A percentile compares a stretch with the other conserved stretches of the same genome.
These are phyloP conservation scores for Lenwebbia sp. DNA, from an alignment of 345 rosid genomes.

Conservation along the genomic window DNA sequence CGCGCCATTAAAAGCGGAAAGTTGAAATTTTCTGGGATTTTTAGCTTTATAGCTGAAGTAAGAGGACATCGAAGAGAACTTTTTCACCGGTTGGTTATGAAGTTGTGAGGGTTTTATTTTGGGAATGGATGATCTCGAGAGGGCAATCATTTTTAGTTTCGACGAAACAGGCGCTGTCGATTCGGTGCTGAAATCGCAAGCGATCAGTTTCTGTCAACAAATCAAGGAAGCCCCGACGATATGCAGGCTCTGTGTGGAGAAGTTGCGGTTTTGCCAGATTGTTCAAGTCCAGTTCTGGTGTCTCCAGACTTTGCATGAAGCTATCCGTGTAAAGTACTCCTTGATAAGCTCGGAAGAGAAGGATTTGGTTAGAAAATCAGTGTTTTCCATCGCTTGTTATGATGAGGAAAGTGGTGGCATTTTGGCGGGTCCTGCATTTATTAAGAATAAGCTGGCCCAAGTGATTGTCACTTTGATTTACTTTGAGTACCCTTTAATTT, in stretches of 20 bases:
- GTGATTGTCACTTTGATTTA: constrained; percentile 78
- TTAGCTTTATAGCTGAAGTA: background rate
- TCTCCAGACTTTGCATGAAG: constrained; percentile 75
- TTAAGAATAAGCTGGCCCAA: constrained; percentile 92
- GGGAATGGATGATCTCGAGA: constrained; percentile 76
- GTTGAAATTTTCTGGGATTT: background rate
- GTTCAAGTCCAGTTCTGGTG: constrained; percentile 95
- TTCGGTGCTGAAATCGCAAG: constrained; percentile 47
- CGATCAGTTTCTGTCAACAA: constrained; percentile 46
- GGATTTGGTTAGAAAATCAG: constrained; percentile 42
- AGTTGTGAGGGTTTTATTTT: background rate
- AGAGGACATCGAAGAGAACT: background rate
- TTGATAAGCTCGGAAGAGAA: constrained; percentile 52
- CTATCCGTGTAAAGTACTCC: constrained; percentile 42
- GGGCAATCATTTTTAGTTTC: constrained; percentile 72
- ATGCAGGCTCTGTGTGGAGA: constrained; percentile 60
- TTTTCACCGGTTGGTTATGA: background rate
- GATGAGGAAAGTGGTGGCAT: constrained; percentile 41
- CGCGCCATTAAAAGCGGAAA: background rate
- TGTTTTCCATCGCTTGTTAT: constrained; percentile 62
- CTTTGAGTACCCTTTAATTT: constrained; percentile 77
- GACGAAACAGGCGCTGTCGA: constrained; percentile 60
- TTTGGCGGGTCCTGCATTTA: constrained; percentile 62
- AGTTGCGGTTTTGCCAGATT: constrained; percentile 45
- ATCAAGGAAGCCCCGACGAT: constrained; percentile 44